A percentile compares a stretch with the other conserved stretches of the same genome.
Conservation (phyloP, 2,329 filamentous ascomycete genomes). For the Pseudocercospora fuligena region DNA sequence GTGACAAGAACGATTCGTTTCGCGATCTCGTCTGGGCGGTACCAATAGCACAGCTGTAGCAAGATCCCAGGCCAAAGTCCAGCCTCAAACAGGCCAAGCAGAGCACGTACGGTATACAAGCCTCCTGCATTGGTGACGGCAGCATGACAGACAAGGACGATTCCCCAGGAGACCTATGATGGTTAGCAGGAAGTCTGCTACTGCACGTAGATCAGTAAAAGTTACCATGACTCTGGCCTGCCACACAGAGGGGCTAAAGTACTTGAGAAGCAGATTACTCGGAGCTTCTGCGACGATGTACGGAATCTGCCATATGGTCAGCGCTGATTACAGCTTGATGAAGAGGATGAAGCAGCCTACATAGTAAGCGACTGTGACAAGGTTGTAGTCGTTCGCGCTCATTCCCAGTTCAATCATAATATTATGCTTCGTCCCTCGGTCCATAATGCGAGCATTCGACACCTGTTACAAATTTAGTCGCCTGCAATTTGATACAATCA, state of each 20-base stretch:
- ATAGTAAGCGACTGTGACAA: constrained; percentile 46
- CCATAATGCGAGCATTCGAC: constrained; percentile 46
- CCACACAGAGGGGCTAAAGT: constrained; percentile 21
- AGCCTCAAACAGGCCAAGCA: constrained; percentile 18
- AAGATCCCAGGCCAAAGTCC: constrained; percentile 19
- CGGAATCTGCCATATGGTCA: constrained; percentile 25
- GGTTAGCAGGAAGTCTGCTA: background rate
- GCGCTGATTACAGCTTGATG: constrained; percentile 12
- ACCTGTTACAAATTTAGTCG: background rate
- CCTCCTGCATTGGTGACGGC: constrained; percentile 8
- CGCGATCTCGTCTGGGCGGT: constrained; percentile 53
- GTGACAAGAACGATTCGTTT: constrained; percentile 29
- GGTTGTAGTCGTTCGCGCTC: constrained; percentile 40
- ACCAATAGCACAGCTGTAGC: constrained; percentile 47
- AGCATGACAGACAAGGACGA: constrained; percentile 17
- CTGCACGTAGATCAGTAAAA: background rate
- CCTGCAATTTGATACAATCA: background rate
- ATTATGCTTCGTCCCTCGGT: constrained; percentile 38
- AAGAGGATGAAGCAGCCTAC: background rate
- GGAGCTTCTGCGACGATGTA: constrained; percentile 27
- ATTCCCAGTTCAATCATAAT: constrained; percentile 36
- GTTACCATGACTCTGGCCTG: constrained; percentile 18
- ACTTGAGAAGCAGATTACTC: constrained; percentile 21
- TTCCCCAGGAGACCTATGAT: constrained; percentile 6
- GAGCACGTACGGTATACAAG: constrained; percentile 8